These are phyloP conservation scores for Chlorociboria aeruginascens DNA, from an alignment of 495 filamentous ascomycete genomes.

Conservation along the genomic window DNA sequence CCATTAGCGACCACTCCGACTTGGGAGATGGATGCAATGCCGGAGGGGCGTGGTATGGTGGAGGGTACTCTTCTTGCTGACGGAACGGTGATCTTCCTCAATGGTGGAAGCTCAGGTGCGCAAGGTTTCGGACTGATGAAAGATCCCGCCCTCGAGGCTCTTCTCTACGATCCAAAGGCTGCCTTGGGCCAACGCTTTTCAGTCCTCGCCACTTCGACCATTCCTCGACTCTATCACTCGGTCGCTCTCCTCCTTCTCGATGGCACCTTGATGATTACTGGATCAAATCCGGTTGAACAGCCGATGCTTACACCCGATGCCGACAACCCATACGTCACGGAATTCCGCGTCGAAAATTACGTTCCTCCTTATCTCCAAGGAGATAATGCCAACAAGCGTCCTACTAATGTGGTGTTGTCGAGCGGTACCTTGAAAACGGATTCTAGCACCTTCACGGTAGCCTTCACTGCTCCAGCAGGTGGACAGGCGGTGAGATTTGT, in stretches of 20 bases:
- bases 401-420: constrained; percentile 32
- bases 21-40: constrained; percentile 56
- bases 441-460: constrained; percentile 32
- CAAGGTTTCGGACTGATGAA: constrained; percentile 46
- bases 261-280: constrained; percentile 45
- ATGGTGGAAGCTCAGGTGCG: constrained; percentile 42
- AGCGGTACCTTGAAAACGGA: constrained; percentile 28
- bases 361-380: constrained; percentile 49
- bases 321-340: constrained; percentile 35
- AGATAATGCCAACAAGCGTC: constrained; percentile 33
- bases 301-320: constrained; percentile 33
- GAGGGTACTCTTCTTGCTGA: constrained; percentile 48
- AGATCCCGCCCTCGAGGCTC: constrained; percentile 39
- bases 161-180: constrained; percentile 44
- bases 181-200: constrained; percentile 40
- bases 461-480: constrained; percentile 30
- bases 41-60: constrained; percentile 48
- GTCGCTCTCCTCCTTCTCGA: constrained; percentile 45
- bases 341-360: constrained; percentile 50
- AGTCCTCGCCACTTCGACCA: constrained; percentile 32
- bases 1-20: constrained; percentile 35
- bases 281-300: constrained; percentile 46
- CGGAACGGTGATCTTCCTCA: constrained; percentile 47
- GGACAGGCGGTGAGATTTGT: constrained; percentile 32
- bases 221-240: constrained; percentile 47